Conservation (phyloP, 2,329 filamentous ascomycete species). For the Fusarium brevicatenulatum region DNA sequence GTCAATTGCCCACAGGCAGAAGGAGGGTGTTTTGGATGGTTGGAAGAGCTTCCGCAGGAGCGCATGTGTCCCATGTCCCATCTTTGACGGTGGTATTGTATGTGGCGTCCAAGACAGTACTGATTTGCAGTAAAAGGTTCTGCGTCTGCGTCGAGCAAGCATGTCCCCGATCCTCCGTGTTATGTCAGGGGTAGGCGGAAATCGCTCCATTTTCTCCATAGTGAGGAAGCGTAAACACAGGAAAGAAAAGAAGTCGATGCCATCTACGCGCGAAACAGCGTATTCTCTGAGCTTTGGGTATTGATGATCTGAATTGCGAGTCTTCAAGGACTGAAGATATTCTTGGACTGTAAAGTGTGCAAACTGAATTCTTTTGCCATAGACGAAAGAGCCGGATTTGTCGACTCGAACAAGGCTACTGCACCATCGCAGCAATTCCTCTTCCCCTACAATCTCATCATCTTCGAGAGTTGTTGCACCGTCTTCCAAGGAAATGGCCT, state of each 20-base stretch:
- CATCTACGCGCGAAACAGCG: not conserved
- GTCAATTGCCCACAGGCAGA: not conserved
- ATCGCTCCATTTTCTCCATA: not conserved
- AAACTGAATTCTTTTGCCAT: not conserved
- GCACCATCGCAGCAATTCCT: not conserved
- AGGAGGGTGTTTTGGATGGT: not conserved
- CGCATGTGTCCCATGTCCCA: accelerated
- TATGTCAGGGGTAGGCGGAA: not conserved
- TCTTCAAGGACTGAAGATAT: not conserved
- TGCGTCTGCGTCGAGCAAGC: not conserved
- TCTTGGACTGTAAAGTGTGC: not conserved
- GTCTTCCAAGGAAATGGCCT: not conserved
- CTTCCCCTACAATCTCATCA: not conserved
- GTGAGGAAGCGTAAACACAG: not conserved
- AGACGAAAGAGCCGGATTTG: accelerated
- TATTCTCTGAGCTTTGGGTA: not conserved
- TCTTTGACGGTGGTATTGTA: accelerated
- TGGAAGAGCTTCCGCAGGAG: not conserved
- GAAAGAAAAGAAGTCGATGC: not conserved
- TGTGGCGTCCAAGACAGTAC: not conserved
- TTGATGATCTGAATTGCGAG: not conserved
- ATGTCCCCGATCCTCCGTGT: not conserved
- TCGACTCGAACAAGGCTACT: not conserved
- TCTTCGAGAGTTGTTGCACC: not conserved
- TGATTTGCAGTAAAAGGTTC: not conserved